Conservation (phyloP, 352 stramenopile genomes). For the Phytophthora melonis region DNA sequence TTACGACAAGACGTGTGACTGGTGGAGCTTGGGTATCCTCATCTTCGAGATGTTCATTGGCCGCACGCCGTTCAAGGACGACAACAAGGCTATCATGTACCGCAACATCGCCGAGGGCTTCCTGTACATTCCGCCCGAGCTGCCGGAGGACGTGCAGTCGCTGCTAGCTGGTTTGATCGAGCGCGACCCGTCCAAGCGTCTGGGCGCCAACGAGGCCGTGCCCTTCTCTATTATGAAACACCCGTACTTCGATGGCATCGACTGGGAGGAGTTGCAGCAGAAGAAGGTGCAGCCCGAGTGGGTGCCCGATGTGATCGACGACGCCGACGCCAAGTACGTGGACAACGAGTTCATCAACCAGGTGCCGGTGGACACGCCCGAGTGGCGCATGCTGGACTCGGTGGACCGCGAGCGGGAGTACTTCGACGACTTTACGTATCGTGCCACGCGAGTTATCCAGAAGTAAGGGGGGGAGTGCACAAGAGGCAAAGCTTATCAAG, state of each 20-base stretch:
- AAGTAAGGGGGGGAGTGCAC: slow-evolving; percentile 46
- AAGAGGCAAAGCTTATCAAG: slow-evolving; percentile 8
- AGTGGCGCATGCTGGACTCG: slow-evolving; percentile 91
- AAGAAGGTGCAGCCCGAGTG: slow-evolving; percentile 86
- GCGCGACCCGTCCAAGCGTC: slow-evolving; percentile 73
- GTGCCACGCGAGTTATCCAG: slow-evolving; percentile 76
- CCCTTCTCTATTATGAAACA: slow-evolving; percentile 92
- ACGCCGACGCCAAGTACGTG: slow-evolving; percentile 88
- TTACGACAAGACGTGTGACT: slow-evolving; percentile 89
- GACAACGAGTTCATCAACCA: slow-evolving; percentile 91
- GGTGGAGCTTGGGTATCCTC: slow-evolving; percentile 92
- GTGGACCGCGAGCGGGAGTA: slow-evolving; percentile 87
- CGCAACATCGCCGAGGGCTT: slow-evolving; percentile 89
- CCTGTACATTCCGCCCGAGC: slow-evolving; percentile 81
- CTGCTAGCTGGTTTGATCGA: slow-evolving; percentile 83
- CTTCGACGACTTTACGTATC: slow-evolving; percentile 89
- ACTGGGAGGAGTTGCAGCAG: slow-evolving; percentile 87
- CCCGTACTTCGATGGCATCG: slow-evolving; percentile 87
- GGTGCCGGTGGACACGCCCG: slow-evolving; percentile 85
- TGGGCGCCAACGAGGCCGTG: slow-evolving; percentile 79
- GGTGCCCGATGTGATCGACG: slow-evolving; percentile 84
- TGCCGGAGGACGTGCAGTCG: slow-evolving; percentile 79
- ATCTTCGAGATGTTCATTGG: slow-evolving; percentile 93
- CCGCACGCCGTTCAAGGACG: slow-evolving; percentile 93
- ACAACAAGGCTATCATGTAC: slow-evolving; percentile 94